Conservation (phyloP, 106 monocot genomes). For the Phalaenopsis aphrodite region DNA sequence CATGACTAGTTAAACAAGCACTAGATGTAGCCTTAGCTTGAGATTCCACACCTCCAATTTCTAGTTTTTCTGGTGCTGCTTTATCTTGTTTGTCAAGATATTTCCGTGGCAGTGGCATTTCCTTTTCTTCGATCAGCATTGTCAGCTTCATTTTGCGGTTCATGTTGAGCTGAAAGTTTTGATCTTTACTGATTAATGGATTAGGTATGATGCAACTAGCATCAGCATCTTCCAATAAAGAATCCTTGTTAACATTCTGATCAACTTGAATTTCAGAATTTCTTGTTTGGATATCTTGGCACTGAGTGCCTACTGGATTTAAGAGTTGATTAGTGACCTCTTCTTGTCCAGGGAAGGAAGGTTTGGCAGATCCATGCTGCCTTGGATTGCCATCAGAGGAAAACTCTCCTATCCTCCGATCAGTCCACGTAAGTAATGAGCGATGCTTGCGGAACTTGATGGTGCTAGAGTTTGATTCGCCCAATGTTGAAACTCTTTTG, state of each 20-base stretch:
- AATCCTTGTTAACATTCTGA: background rate
- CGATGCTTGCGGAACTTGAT: background rate
- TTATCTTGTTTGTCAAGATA: background rate
- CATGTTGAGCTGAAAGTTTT: background rate
- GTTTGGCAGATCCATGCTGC: background rate
- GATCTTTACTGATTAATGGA: background rate
- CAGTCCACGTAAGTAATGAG: background rate
- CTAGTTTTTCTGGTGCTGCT: background rate
- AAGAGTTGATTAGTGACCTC: background rate
- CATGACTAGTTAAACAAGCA: constrained; percentile 40
- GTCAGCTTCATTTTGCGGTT: background rate
- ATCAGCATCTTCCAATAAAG: background rate
- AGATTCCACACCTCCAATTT: background rate
- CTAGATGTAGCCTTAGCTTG: constrained; percentile 13
- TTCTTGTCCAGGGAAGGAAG: background rate
- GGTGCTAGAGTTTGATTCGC: background rate
- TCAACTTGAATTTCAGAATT: background rate
- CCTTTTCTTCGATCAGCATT: background rate
- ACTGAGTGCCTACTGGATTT: background rate
- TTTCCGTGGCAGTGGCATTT: background rate
- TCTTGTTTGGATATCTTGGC: background rate
- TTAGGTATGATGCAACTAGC: background rate
- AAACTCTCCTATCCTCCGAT: background rate
- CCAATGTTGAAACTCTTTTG: background rate
- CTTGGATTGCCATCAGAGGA: background rate